These are phyloP conservation scores for Plasmodium chabaudi DNA, from an alignment of 169 alveolate species.

Conservation along the genomic window DNA sequence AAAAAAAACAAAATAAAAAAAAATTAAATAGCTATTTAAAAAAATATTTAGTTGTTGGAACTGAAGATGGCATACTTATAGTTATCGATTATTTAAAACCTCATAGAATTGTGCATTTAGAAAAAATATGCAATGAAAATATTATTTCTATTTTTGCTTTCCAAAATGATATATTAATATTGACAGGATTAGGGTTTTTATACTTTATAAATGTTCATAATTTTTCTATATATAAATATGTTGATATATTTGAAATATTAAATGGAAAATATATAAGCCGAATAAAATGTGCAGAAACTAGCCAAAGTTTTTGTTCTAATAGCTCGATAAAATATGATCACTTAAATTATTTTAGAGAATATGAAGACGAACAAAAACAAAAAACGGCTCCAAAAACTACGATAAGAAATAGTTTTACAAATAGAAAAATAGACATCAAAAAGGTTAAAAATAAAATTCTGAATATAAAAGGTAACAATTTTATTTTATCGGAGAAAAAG, in stretches of 20 bases:
- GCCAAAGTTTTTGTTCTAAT: not conserved
- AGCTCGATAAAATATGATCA: not conserved
- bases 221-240: slow-evolving; percentile 7
- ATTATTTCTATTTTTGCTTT: slow-evolving; percentile 50
- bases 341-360: too few species aligned
- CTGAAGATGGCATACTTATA: slow-evolving; percentile 37
- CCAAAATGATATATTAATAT: slow-evolving; percentile 27
- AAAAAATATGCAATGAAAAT: slow-evolving; percentile 19
- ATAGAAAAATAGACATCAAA: not conserved
- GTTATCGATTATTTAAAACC: slow-evolving; percentile 36
- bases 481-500: not conserved
- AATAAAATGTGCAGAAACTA: not conserved
- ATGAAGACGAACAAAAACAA: not conserved
- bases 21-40: not conserved
- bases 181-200: slow-evolving; percentile 31
- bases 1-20: slow-evolving; percentile 7
- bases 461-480: not conserved
- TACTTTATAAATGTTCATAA: slow-evolving; percentile 31
- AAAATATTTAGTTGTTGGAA: slow-evolving; percentile 37
- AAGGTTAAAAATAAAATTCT: not conserved
- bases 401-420: not conserved
- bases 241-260: slow-evolving; percentile 14
- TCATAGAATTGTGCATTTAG: slow-evolving; percentile 38
- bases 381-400: not conserved
- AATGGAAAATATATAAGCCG: not conserved